phyloP scores from a whole-genome alignment of 2,329 filamentous ascomycete genomes.

The Thelonectria blattea region DNA sequence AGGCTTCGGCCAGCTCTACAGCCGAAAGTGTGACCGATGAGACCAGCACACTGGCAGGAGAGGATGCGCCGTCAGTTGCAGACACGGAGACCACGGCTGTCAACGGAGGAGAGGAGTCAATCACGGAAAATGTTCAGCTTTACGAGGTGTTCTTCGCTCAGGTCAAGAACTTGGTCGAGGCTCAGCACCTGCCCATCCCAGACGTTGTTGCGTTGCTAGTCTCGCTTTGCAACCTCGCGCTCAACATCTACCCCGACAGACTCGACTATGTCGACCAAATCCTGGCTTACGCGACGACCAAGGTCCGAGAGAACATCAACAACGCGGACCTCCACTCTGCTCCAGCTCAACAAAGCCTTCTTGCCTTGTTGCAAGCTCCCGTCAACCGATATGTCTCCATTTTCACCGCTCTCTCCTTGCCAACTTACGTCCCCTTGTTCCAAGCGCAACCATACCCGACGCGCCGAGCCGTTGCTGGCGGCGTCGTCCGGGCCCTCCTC shows the following conservation, averaged over 20 bases:
- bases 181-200: conserved; percentile 88
- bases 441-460: conserved; percentile 94
- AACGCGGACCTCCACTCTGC: conserved; percentile 94
- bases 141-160: conserved; percentile 98
- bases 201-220: conserved; percentile 93
- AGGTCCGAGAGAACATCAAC: conserved; percentile 87
- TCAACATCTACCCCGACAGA: conserved; percentile 93
- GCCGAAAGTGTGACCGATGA: conserved; percentile 39
- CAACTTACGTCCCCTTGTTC: conserved; percentile 88
- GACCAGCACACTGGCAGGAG: conserved; percentile 38
- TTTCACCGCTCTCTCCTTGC: conserved; percentile 93
- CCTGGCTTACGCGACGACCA: conserved; percentile 83
- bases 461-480: conserved; percentile 85
- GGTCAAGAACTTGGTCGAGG: conserved; percentile 90
- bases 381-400: conserved; percentile 89
- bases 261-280: conserved; percentile 97
- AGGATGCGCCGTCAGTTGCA: conserved; percentile 49
- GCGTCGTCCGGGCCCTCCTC: conserved; percentile 83
- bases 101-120: conserved; percentile 51
- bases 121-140: conserved; percentile 76
- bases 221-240: conserved; percentile 89
- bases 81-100: conserved; percentile 56
- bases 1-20: conserved; percentile 28
- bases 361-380: conserved; percentile 88
- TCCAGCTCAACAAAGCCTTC: conserved; percentile 84